Percentiles rank a stretch among this genome's conserved stretches.
Evolutionary conservation across 2,329 filamentous ascomycete genomes (phyloP).

Genomic region (Fusarium hainanense): DNA sequence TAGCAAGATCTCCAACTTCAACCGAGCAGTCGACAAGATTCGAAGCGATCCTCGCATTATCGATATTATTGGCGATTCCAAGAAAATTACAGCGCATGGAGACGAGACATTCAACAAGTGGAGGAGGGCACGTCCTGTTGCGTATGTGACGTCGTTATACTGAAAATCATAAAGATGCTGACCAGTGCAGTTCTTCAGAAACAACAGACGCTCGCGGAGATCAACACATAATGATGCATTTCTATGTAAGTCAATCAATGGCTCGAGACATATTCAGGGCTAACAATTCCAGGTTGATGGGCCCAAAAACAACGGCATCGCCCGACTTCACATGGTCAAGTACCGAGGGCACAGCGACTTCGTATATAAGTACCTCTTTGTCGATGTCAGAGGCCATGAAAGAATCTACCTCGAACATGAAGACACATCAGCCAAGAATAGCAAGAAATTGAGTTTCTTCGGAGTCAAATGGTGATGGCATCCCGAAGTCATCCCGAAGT

Average conservation of each 20-base stretch:
- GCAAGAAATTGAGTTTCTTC: constrained; percentile 66
- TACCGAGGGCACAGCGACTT: constrained; percentile 72
- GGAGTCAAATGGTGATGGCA: constrained; percentile 66
- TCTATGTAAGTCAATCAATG: constrained; percentile 69
- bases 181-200: constrained; percentile 67
- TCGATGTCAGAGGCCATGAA: constrained; percentile 80
- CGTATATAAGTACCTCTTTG: constrained; percentile 81
- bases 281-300: constrained; percentile 73
- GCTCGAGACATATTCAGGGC: not conserved
- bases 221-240: constrained; percentile 86
- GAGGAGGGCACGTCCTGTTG: constrained; percentile 73
- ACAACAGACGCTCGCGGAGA: constrained; percentile 79
- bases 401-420: constrained; percentile 74
- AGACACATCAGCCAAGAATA: constrained; percentile 55
- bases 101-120: constrained; percentile 85
- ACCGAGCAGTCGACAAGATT: constrained; percentile 83
- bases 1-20: constrained; percentile 89
- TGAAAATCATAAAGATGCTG: constrained; percentile 34
- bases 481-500: too few species aligned
- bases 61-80: constrained; percentile 77
- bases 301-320: constrained; percentile 76
- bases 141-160: constrained; percentile 53
- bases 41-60: constrained; percentile 77
- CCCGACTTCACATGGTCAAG: constrained; percentile 82
- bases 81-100: constrained; percentile 83